phyloP scores from a whole-genome alignment of 805 yeast species.

The Ogataea paradorogensis region DNA sequence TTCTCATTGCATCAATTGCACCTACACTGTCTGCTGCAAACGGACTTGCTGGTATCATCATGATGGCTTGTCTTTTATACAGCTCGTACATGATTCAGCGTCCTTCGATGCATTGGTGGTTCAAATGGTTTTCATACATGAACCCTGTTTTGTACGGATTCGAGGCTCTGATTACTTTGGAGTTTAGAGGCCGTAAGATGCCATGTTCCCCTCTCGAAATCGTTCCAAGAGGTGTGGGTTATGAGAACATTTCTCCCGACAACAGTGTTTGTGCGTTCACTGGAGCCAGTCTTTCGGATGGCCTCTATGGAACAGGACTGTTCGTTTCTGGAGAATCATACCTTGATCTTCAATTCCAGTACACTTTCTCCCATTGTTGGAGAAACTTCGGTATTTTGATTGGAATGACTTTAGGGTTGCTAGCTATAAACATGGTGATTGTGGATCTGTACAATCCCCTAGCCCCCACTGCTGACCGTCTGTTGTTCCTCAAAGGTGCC shows the following conservation, averaged over 20 bases:
- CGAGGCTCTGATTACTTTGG: slow-evolving; percentile 55
- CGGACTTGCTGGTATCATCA: slow-evolving; percentile 53
- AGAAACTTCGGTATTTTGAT: slow-evolving; percentile 64
- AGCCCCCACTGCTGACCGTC: slow-evolving; percentile 33
- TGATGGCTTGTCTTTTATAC: slow-evolving; percentile 52
- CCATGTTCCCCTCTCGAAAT: slow-evolving; percentile 40
- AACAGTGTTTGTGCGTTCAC: slow-evolving; percentile 50
- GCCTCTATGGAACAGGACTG: slow-evolving; percentile 23
- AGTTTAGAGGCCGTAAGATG: slow-evolving; percentile 54
- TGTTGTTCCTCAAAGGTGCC: slow-evolving; percentile 31
- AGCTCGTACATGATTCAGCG: slow-evolving; percentile 66
- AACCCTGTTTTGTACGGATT: slow-evolving; percentile 48
- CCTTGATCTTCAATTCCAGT: slow-evolving; percentile 43
- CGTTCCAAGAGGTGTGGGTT: slow-evolving; percentile 57
- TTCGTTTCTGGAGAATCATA: slow-evolving; percentile 54
- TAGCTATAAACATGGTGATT: slow-evolving; percentile 28
- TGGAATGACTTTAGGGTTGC: slow-evolving; percentile 41
- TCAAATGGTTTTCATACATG: slow-evolving; percentile 51
- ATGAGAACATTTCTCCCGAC: slow-evolving; percentile 37
- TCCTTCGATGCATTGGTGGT: slow-evolving; percentile 60
- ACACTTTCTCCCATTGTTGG: slow-evolving; percentile 64
- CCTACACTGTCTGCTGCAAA: slow-evolving; percentile 55
- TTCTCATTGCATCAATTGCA: slow-evolving; percentile 49
- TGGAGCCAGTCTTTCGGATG: slow-evolving; percentile 40
- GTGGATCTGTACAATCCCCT: slow-evolving; percentile 33